Conservation (phyloP, 257 asterid genomes). For the Buddleja alternifolia region DNA sequence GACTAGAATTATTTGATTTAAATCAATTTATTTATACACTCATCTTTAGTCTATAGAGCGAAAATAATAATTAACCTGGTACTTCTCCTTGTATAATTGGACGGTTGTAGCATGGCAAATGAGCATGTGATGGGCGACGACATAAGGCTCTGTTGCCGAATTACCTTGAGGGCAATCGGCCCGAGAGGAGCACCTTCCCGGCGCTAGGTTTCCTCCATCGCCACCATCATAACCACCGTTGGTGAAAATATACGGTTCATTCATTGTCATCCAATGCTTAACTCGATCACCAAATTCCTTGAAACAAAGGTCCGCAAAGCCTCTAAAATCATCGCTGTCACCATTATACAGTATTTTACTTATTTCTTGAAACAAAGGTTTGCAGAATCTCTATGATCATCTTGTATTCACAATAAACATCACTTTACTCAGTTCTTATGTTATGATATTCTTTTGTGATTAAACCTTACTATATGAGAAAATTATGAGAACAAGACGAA, state of each 20-base stretch:
- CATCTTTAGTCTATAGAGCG: too few relatives aligned
- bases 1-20: too few relatives aligned
- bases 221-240: conserved; percentile 43
- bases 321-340: conserved; percentile 47
- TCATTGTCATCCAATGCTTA: conserved; percentile 47
- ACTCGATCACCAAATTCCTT: conserved; percentile 55
- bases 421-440: too few relatives aligned
- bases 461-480: too few relatives aligned
- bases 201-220: conserved; percentile 29
- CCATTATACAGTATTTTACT: not conserved
- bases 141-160: conserved; percentile 53
- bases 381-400: too few relatives aligned
- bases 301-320: conserved; percentile 49
- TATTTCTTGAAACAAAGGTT: too few relatives aligned
- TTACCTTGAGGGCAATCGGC: conserved; percentile 40
- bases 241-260: conserved; percentile 40
- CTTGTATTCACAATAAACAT: too few relatives aligned
- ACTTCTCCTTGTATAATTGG: conserved; percentile 38
- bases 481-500: too few relatives aligned
- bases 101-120: conserved; percentile 50
- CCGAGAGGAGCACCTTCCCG: conserved; percentile 53
- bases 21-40: too few relatives aligned
- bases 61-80: conserved; percentile 33
- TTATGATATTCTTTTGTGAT: too few relatives aligned
- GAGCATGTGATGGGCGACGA: conserved; percentile 46